phyloP scores from a whole-genome alignment of 805 yeast genomes.

The Candida germanica region DNA sequence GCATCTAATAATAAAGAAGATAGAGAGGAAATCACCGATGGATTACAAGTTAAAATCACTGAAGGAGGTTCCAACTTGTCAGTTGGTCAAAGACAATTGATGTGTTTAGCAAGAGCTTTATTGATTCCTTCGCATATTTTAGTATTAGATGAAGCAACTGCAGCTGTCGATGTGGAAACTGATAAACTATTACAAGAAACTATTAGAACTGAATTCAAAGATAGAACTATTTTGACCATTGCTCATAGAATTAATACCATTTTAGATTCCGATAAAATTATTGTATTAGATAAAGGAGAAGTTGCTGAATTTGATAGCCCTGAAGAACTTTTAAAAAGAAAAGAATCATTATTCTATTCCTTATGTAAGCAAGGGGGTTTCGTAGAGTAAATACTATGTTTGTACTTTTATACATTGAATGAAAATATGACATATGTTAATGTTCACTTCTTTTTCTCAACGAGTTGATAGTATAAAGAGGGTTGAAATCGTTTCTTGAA shows the following conservation, averaged over 20 bases:
- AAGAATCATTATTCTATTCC: conserved; percentile 70
- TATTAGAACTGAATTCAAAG: conserved; percentile 68
- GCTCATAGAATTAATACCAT: conserved; percentile 84
- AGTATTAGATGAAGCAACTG: conserved; percentile 83
- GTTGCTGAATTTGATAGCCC: conserved; percentile 80
- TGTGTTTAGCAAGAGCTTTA: conserved; percentile 80
- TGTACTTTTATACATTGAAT: too few species aligned
- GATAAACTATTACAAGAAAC: conserved; percentile 76
- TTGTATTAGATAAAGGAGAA: conserved; percentile 72
- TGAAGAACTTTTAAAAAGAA: conserved; percentile 57
- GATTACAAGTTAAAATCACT: conserved; percentile 31
- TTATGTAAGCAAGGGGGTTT: conserved; percentile 82
- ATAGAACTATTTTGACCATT: conserved; percentile 76
- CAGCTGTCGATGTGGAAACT: conserved; percentile 85
- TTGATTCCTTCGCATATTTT: conserved; percentile 57
- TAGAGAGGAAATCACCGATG: conserved; percentile 17
- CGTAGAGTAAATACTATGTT: too few species aligned
- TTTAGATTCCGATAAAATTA: conserved; percentile 73
- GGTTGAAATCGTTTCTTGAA: conserved; percentile 38
- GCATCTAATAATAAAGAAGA: conserved; percentile 16
- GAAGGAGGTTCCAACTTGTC: conserved; percentile 52
- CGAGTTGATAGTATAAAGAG: conserved; percentile 47
- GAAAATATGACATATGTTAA: conserved; percentile 19
- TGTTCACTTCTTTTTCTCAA: conserved; percentile 66
- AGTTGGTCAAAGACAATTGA: conserved; percentile 52